Evolutionary conservation across 495 filamentous ascomycete species (phyloP).

Genomic region (Xylaria acuta): DNA sequence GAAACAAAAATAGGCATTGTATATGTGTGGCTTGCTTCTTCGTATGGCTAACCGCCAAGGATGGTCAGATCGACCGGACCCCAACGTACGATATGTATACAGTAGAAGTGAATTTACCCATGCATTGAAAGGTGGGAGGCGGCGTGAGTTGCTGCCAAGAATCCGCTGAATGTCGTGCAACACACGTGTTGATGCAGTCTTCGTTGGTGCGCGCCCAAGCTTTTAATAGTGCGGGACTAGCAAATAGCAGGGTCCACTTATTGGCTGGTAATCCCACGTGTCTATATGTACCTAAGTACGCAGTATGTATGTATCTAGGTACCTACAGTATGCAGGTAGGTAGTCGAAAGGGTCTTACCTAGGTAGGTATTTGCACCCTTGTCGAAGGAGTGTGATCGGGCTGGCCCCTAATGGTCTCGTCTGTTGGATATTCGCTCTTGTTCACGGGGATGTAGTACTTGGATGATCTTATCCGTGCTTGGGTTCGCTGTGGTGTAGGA

Average conservation of each 20-base stretch:
- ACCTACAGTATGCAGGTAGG: too few relatives aligned
- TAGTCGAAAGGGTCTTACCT: neutral
- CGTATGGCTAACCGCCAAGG: neutral
- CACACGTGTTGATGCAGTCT: conserved; percentile 19
- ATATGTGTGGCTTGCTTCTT: neutral
- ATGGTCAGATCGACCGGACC: neutral
- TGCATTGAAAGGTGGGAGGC: neutral
- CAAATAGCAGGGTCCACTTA: conserved; percentile 9
- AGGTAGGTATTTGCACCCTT: neutral
- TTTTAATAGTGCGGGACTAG: conserved; percentile 6
- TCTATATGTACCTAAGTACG: too few relatives aligned
- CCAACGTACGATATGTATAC: neutral
- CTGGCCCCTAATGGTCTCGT: neutral
- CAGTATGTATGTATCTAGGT: too few relatives aligned
- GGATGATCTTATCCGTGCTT: neutral
- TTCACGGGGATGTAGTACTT: neutral
- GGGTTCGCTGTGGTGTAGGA: neutral
- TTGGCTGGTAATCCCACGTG: conserved; percentile 20
- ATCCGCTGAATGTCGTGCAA: conserved; percentile 12
- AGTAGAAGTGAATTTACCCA: neutral
- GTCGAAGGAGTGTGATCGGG: neutral
- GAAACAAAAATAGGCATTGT: neutral
- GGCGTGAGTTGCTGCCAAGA: neutral
- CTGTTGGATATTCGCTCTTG: neutral
- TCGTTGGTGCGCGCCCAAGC: neutral